Percentiles rank a stretch among this genome's conserved stretches.
Evolutionary conservation across 805 yeast genomes (phyloP).

Genomic region (Teunomyces pallodes): DNA sequence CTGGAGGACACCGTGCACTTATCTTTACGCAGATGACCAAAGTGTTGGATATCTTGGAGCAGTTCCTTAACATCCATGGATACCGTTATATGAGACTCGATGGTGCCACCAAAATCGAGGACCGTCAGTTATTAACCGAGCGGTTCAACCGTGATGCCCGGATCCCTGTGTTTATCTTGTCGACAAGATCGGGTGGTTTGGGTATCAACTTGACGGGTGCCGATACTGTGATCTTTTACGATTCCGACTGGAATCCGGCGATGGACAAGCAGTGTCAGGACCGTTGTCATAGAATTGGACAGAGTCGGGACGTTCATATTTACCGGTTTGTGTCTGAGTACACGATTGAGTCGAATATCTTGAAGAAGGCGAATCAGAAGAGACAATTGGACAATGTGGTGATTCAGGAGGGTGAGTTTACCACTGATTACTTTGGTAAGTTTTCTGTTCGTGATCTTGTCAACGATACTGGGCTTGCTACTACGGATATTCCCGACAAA

Average conservation of each 20-base stretch:
- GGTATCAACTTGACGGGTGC: constrained; percentile 98
- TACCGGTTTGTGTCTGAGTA: constrained; percentile 94
- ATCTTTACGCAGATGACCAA: constrained; percentile 98
- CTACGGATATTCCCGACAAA: constrained; percentile 36
- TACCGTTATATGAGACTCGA: constrained; percentile 92
- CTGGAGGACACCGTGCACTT: constrained; percentile 88
- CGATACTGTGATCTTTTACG: constrained; percentile 96
- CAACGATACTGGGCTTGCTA: constrained; percentile 52
- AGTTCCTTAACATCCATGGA: constrained; percentile 91
- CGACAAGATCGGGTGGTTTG: constrained; percentile 96
- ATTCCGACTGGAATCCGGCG: constrained; percentile 99
- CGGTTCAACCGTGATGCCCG: constrained; percentile 82
- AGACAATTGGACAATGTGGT: constrained; percentile 90
- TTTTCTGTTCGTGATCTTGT: constrained; percentile 82
- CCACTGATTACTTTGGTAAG: constrained; percentile 92
- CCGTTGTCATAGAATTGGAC: constrained; percentile 98
- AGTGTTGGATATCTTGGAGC: constrained; percentile 89
- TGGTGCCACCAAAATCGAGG: constrained; percentile 97
- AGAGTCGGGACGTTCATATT: constrained; percentile 95
- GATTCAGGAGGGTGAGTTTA: constrained; percentile 96
- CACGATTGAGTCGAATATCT: constrained; percentile 93
- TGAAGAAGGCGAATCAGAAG: constrained; percentile 92
- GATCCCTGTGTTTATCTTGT: constrained; percentile 86
- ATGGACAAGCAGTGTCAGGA: constrained; percentile 99
- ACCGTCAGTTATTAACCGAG: constrained; percentile 91